A percentile compares a stretch with the other conserved stretches of the same genome.
Evolutionary conservation across 768 basidiomycete species (phyloP).

Genomic region (Solioccasus polychromus): DNA sequence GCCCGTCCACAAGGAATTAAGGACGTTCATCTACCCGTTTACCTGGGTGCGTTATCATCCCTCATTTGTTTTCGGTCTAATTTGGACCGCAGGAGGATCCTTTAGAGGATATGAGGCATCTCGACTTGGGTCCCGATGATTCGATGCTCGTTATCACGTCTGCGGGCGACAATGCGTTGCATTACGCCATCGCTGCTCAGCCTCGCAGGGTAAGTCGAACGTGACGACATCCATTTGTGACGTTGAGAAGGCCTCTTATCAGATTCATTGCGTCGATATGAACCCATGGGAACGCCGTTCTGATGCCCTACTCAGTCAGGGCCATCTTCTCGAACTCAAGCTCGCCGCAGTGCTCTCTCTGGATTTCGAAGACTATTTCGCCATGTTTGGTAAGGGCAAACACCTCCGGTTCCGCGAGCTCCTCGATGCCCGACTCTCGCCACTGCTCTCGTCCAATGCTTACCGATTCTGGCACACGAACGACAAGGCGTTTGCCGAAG

Average conservation of each 20-base stretch:
- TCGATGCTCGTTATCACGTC: too few relatives aligned
- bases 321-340: conserved; percentile 75
- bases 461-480: conserved; percentile 79
- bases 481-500: conserved; percentile 41
- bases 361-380: conserved; percentile 61
- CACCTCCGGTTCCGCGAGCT: conserved; percentile 58
- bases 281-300: too few relatives aligned
- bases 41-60: too few relatives aligned
- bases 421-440: conserved; percentile 59
- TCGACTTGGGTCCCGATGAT: conserved; percentile 56
- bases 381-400: conserved; percentile 64
- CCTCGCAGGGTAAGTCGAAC: conserved; percentile 47
- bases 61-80: too few relatives aligned
- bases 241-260: too few relatives aligned
- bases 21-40: too few relatives aligned
- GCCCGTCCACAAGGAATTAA: too few relatives aligned
- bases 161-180: too few relatives aligned
- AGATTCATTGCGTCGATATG: too few relatives aligned
- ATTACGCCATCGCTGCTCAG: conserved; percentile 67
- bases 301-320: conserved; percentile 46
- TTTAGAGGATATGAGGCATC: conserved; percentile 62
- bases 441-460: conserved; percentile 67
- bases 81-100: conserved; percentile 59
- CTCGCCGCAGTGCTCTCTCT: too few relatives aligned
- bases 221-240: too few relatives aligned